phyloP scores from a whole-genome alignment of 768 basidiomycete species.

The Boletus vinaceobasis region DNA sequence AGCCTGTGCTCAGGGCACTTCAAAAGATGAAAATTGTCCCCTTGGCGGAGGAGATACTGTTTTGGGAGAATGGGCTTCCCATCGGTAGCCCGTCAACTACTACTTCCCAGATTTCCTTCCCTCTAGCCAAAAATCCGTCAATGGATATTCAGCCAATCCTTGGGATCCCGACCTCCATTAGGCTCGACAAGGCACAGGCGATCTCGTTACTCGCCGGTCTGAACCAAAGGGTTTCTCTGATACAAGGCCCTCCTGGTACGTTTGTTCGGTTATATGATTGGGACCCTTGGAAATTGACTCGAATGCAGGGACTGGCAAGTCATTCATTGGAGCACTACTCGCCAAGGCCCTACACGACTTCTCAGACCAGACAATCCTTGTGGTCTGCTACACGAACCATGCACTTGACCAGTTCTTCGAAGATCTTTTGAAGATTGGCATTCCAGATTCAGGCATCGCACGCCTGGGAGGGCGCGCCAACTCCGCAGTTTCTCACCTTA shows the following conservation, averaged over 20 bases:
- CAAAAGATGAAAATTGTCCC: conserved; percentile 46
- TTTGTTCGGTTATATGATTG: not conserved
- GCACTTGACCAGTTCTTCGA: conserved; percentile 68
- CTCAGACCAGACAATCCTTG: conserved; percentile 49
- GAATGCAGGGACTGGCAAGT: conserved; percentile 63
- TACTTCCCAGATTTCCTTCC: conserved; percentile 24
- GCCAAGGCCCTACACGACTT: conserved; percentile 55
- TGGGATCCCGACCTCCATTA: conserved; percentile 36
- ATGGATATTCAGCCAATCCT: conserved; percentile 43
- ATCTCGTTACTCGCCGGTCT: conserved; percentile 48
- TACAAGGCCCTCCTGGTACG: conserved; percentile 72
- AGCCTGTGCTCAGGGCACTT: conserved; percentile 57
- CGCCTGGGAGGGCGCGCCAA: conserved; percentile 58
- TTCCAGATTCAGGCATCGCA: conserved; percentile 46
- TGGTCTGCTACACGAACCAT: conserved; percentile 72
- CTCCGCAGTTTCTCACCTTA: conserved; percentile 41
- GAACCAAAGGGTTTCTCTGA: conserved; percentile 53
- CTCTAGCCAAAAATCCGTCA: conserved; percentile 30
- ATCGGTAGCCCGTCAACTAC: conserved; percentile 9
- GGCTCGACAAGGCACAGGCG: conserved; percentile 50
- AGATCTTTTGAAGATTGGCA: conserved; percentile 57
- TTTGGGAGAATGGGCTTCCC: conserved; percentile 41
- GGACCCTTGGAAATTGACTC: not conserved
- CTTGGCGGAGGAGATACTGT: conserved; percentile 48
- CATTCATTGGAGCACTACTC: conserved; percentile 64